These are phyloP conservation scores for Blepharisma japonicum DNA, from an alignment of 73 alveolate genomes.

Conservation along the genomic window DNA sequence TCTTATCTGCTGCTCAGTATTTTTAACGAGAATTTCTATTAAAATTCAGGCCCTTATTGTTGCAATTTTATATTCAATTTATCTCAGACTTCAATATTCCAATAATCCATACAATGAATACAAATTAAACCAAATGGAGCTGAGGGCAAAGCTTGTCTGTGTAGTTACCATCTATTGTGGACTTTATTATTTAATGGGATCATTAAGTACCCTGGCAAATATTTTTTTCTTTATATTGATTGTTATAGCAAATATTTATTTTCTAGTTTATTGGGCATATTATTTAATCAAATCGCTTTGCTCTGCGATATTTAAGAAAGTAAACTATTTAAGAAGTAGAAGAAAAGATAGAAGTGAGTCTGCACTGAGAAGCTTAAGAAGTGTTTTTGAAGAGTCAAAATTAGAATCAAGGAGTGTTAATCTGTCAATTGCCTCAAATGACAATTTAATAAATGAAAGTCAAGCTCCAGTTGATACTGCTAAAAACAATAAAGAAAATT, in stretches of 20 bases:
- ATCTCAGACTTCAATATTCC: background rate
- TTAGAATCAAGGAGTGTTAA: no score
- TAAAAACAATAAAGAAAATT: no score
- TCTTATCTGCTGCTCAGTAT: slow-evolving; percentile 45
- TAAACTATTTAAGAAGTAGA: no score
- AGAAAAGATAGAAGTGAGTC: no score
- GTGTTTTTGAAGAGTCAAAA: no score
- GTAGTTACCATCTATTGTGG: slow-evolving; percentile 58
- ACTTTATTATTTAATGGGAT: slow-evolving; percentile 32
- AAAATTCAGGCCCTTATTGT: background rate
- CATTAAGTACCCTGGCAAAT: background rate
- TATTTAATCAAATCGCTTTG: background rate
- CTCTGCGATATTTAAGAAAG: no score
- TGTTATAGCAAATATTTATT: background rate
- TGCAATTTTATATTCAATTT: background rate
- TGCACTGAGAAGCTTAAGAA: no score
- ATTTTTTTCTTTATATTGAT: background rate
- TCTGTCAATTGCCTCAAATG: no score
- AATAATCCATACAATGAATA: background rate
- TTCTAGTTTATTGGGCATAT: background rate
- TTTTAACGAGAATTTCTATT: background rate
- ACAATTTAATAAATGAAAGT: no score
- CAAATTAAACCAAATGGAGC: background rate
- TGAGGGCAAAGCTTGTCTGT: background rate
- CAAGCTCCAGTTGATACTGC: no score